A percentile compares a stretch with the other conserved stretches of the same genome.
These are phyloP conservation scores for Lagerstroemia speciosa DNA, from an alignment of 345 rosid species.

Conservation along the genomic window DNA sequence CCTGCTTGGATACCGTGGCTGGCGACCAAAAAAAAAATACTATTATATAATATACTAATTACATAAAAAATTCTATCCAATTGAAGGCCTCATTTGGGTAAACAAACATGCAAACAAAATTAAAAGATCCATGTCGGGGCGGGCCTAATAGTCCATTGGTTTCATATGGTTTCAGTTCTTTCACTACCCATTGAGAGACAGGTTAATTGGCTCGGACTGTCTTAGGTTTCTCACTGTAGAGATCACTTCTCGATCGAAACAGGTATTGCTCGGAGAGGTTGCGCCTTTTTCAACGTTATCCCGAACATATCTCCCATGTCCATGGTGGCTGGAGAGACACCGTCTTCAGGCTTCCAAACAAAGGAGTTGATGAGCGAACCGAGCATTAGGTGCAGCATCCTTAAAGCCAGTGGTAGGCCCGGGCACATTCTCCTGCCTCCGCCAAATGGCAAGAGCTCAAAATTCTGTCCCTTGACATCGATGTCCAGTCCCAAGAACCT, in stretches of 20 bases:
- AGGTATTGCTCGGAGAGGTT: slow-evolving; percentile 2
- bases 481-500: slow-evolving; percentile 15
- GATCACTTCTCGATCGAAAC: not conserved
- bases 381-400: slow-evolving; percentile 27
- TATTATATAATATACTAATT: no score
- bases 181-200: no score
- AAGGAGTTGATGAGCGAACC: slow-evolving; percentile 24
- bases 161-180: no score
- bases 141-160: no score
- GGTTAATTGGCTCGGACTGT: not conserved
- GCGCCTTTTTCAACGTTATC: slow-evolving; percentile 22
- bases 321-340: slow-evolving; percentile 7
- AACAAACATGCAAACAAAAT: no score
- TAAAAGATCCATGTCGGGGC: no score
- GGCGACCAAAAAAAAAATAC: no score
- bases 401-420: slow-evolving; percentile 28
- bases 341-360: slow-evolving; percentile 21
- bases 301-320: slow-evolving; percentile 17
- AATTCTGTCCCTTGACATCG: slow-evolving; percentile 13
- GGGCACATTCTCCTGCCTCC: slow-evolving; percentile 28
- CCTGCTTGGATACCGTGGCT: no score
- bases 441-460: slow-evolving; percentile 21
- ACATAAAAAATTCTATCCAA: no score
- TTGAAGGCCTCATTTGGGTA: no score
- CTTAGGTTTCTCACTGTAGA: not conserved